Base-by-base conservation (phyloP, 257 asterid species). In the Scutellaria minor region DNA sequence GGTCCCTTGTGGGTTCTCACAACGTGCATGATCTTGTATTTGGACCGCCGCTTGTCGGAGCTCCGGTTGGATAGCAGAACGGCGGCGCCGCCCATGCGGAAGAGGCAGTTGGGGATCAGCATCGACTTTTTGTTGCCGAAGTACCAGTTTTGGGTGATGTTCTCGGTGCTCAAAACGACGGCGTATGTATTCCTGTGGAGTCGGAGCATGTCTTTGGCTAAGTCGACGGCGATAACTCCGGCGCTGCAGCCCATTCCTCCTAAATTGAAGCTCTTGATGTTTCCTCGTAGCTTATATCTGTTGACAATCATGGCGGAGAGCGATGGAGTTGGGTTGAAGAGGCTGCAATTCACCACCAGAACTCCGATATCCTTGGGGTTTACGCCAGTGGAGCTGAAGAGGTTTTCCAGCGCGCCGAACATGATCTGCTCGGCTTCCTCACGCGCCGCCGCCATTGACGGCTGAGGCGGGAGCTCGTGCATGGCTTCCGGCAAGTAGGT, bases 181-280 rank as follows among this genome's bases (percentile, higher is more conserved):
- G 90, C 87, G 72, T 74, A 67, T 0, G 86, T 78, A 59, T 79
- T 81, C 18, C 84, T 73, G 45, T 81, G 84, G 6, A 81, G 65
- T 1, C 71, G 87, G 6, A 85, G 87, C 79, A 83, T 75, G 48
- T 85, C 90, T 4, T 76, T 79, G 0, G 90, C 87, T 15, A 85
- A 62, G 46, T 83, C 86, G 0, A 83, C 42, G 53, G 87, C 83
- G 27, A 85, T 83, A 7, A 85, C 41, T 0, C 90, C 87, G 1
- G 90, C 87, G 52, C 90, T 85, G 68, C 90, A 85, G 4, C 90
- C 87, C 83, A 85, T 85, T 8, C 90, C 88, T 3, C 85, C 83
- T 7, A 85, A 70, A 59, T 85, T 85, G 62, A 80, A 80, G 75
- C 73, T 75, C 15, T 35, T 66, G 1, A 80, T 40, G 3, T 76